A percentile compares a stretch with the other conserved stretches of the same genome.
Conservation (phyloP, 1,284 basidiomycete genomes). For the Microstroma glucosiphilum region DNA sequence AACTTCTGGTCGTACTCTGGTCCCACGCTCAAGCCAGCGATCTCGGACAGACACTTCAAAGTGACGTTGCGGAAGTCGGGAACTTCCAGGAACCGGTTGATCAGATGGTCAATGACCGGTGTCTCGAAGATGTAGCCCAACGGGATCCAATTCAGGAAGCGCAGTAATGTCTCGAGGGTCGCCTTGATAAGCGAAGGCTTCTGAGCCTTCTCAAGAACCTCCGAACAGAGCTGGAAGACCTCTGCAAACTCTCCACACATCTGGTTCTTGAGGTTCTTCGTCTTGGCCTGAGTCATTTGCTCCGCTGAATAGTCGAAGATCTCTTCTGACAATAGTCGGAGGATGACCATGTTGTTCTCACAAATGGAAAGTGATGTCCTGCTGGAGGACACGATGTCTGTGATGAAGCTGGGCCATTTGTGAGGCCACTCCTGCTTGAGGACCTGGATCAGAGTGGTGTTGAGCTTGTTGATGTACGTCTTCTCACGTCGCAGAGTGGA, state of each 20-base stretch:
- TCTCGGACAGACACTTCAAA: constrained; percentile 95
- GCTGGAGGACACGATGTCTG: constrained; percentile 93
- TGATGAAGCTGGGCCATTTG: constrained; percentile 97
- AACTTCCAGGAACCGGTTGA: constrained; percentile 87
- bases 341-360: constrained; percentile 99
- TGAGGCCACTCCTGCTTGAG: constrained; percentile 99
- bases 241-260: constrained; percentile 51
- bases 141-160: constrained; percentile 99
- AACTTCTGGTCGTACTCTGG: constrained; percentile 98
- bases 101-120: constrained; percentile 86
- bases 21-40: constrained; percentile 75
- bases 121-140: constrained; percentile 99
- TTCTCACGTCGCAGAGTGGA: constrained; percentile 77
- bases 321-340: constrained; percentile 95
- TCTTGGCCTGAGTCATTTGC: constrained; percentile 97
- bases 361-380: constrained; percentile 92
- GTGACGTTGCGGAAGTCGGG: constrained; percentile 97
- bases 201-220: constrained; percentile 95
- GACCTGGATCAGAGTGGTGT: constrained; percentile 95
- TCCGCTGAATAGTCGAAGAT: constrained; percentile 99
- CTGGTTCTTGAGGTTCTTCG: constrained; percentile 86
- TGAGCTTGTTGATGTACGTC: constrained; percentile 93
- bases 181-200: constrained; percentile 92
- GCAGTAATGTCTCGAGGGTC: constrained; percentile 87
- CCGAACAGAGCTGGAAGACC: constrained; percentile 54